Evolutionary conservation across 305 asterid genomes (phyloP), one percentile per base, ranked within the genome.

Genomic region (Solanum hybrid): DNA sequence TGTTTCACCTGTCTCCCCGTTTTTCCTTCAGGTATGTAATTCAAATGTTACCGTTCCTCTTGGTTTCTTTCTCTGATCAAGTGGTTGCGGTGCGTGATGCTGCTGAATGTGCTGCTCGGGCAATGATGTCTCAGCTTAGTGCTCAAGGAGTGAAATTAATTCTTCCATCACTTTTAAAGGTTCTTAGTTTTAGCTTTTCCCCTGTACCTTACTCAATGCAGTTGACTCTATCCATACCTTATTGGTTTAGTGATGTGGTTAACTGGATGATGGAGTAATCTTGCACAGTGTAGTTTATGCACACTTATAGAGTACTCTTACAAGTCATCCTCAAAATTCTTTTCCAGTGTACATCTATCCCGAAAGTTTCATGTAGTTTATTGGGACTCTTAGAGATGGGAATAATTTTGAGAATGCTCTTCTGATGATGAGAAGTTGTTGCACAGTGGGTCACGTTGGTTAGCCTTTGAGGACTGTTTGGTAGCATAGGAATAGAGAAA

Each of bases 51-150:
- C 99, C 99, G 36, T 92, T 96, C 46, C 99, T 98, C 88, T 91
- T 98, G 79, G 99, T 93, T 90, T 95, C 98, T 86, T 98, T 96
- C 95, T 96, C 99, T 92, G 99, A 98, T 92, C 99, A 91, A 96
- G 99, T 98, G 86, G 88, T 96, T 92, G 99, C 99, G 86, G 99
- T 98, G 89, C 95, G 99, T 93, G 99, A 98, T 87, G 99, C 98
- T 89, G 98, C 99, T 87, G 99, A 98, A 92, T 94, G 99, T 89
- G 99, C 99, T 84, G 98, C 99, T 90, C 99, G 99, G 89, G 99
- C 99, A 86, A 98, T 98, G 99, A 96, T 98, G 99, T 96, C 99
- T 91, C 95, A 97, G 91, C 98, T 98, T 87, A 96, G 95, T 92
- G 98, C 96, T 92, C 99, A 95, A 86, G 99, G 99, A 93, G 99